phyloP scores from a whole-genome alignment of 2,329 filamentous ascomycete species.

The Fusarium musae region DNA sequence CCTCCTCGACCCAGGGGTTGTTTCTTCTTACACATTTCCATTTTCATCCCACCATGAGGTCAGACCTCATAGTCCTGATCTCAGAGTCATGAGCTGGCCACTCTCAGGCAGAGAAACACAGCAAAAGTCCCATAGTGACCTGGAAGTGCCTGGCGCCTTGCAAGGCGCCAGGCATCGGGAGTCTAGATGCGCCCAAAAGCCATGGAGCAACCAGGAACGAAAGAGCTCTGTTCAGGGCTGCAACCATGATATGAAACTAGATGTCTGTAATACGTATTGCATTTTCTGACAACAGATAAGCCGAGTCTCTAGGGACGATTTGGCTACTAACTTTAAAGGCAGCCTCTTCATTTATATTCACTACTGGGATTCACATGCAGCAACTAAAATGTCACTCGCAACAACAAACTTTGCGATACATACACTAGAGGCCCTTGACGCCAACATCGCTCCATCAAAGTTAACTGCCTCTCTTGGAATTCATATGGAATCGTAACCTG shows the following conservation, averaged over 20 bases:
- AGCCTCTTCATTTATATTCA: neutral
- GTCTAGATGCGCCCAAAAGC: constrained; percentile 27
- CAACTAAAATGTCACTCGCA: neutral
- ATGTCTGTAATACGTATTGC: neutral
- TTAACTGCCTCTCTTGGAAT: constrained; percentile 24
- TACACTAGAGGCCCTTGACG: neutral
- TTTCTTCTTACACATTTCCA: constrained; percentile 3
- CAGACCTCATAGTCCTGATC: neutral
- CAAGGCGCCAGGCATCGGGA: constrained; percentile 5
- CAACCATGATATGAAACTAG: constrained; percentile 13
- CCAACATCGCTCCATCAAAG: constrained; percentile 1
- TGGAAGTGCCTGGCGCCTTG: constrained; percentile 6
- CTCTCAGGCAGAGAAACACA: neutral
- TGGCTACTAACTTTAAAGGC: neutral
- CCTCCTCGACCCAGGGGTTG: constrained; percentile 23
- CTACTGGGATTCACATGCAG: neutral
- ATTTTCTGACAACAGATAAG: constrained; percentile 2
- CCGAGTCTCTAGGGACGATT: neutral
- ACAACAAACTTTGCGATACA: neutral
- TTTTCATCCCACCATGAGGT: constrained; percentile 4
- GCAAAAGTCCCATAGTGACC: constrained; percentile 1
- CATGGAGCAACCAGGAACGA: constrained; percentile 10
- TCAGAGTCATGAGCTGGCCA: constrained; percentile 13
- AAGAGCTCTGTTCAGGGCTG: neutral
- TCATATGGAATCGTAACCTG: constrained; percentile 11